Conservation (phyloP, 75 land plant genomes). For the Cryptomeria japonica region DNA sequence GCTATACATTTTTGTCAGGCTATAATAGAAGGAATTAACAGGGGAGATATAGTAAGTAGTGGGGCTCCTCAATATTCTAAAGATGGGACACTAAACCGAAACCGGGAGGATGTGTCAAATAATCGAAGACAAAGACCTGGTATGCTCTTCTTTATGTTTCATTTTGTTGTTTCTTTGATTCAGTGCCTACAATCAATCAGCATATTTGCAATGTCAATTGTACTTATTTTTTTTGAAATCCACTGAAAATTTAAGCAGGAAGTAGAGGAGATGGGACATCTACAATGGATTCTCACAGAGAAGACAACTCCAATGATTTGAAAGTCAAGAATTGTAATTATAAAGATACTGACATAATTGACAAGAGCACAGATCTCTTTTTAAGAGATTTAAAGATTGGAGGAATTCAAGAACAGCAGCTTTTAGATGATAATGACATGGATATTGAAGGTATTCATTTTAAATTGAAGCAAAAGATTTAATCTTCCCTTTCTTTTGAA, state of each 20-base stretch:
- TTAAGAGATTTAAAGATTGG: conserved; percentile 17
- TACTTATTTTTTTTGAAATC: background rate
- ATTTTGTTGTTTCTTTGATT: background rate
- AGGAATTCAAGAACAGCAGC: background rate
- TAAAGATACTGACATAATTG: conserved; percentile 19
- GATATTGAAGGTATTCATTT: conserved; percentile 6
- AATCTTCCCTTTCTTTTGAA: background rate
- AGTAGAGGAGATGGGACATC: conserved; percentile 43
- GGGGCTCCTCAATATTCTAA: conserved; percentile 72
- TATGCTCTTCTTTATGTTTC: conserved; percentile 9
- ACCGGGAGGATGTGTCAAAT: conserved; percentile 41
- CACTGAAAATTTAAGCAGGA: conserved; percentile 23
- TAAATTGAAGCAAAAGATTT: background rate
- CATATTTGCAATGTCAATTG: background rate
- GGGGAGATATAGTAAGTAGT: conserved; percentile 87
- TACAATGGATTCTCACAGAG: conserved; percentile 28
- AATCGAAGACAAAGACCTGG: conserved; percentile 54
- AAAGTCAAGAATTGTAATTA: conserved; percentile 14
- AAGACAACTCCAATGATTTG: conserved; percentile 12
- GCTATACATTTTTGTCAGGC: conserved; percentile 42
- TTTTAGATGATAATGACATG: background rate
- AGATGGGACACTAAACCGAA: conserved; percentile 50
- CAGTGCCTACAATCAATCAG: background rate
- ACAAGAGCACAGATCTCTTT: conserved; percentile 17
- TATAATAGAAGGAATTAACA: conserved; percentile 78